These are phyloP conservation scores for Trifolium subterraneum DNA, from an alignment of 306 rosid genomes.

Conservation along the genomic window DNA sequence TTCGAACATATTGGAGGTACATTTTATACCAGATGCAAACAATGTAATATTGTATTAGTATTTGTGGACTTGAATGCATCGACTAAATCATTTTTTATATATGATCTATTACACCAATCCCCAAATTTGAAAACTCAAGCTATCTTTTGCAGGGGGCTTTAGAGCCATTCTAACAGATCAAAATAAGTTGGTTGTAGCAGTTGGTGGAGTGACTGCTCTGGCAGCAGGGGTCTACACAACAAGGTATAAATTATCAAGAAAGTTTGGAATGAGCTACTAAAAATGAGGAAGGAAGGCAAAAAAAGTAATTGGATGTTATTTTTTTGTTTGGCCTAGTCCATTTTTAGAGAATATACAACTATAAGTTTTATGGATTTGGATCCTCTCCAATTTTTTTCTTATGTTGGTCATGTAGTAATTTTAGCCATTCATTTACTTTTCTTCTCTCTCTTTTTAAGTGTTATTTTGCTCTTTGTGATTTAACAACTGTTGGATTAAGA, in stretches of 20 bases:
- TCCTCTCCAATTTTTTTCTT: too few relatives aligned
- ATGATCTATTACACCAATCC: neutral
- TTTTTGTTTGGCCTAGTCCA: slow-evolving; percentile 7
- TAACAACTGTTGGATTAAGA: too few relatives aligned
- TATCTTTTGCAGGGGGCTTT: slow-evolving; percentile 77
- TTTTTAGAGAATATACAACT: neutral
- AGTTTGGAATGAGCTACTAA: slow-evolving; percentile 17
- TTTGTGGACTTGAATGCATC: slow-evolving; percentile 2
- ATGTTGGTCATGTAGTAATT: too few relatives aligned
- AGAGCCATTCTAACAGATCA: slow-evolving; percentile 93
- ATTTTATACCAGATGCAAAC: slow-evolving; percentile 1
- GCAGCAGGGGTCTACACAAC: slow-evolving; percentile 98
- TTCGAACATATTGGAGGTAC: slow-evolving; percentile 98
- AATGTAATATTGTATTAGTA: slow-evolving; percentile 12
- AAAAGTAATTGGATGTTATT: slow-evolving; percentile 1
- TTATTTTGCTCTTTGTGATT: too few relatives aligned
- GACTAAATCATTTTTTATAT: neutral
- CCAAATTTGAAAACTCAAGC: neutral
- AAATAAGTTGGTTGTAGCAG: slow-evolving; percentile 93
- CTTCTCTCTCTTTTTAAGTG: too few relatives aligned
- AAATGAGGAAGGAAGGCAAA: slow-evolving; percentile 4
- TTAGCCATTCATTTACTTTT: too few relatives aligned
- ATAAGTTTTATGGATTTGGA: too few relatives aligned
- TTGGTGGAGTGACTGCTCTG: slow-evolving; percentile 95
- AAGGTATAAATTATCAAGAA: slow-evolving; percentile 56